Percentiles rank a stretch among this genome's conserved stretches.
These are phyloP conservation scores for Mucor sp. DNA, from an alignment of 371 early-diverging fungal genomes.

Conservation along the genomic window DNA sequence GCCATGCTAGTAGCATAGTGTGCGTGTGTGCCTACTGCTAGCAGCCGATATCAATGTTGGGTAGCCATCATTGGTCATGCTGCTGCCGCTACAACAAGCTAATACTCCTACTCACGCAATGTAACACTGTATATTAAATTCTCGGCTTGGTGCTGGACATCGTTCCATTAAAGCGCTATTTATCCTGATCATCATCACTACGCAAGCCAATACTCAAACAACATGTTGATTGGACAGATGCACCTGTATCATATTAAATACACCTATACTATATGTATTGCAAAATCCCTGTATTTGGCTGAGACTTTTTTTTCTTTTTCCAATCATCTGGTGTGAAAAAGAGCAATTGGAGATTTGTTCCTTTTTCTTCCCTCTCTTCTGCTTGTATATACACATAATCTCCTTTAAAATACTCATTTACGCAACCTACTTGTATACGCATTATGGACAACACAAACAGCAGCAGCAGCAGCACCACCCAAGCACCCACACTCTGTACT, in stretches of 20 bases:
- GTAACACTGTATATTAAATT: not conserved
- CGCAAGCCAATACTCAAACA: not conserved
- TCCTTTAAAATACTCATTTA: not conserved
- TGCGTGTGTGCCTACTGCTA: too few species aligned
- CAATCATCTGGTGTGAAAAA: slow-evolving; percentile 3
- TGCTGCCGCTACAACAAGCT: not conserved
- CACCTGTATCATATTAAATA: not conserved
- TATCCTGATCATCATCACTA: not conserved
- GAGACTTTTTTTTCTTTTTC: not conserved
- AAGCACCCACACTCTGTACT: slow-evolving; percentile 55
- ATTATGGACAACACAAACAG: slow-evolving; percentile 58
- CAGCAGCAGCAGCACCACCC: slow-evolving; percentile 19
- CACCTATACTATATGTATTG: not conserved
- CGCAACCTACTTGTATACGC: not conserved
- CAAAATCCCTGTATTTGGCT: slow-evolving; percentile 1
- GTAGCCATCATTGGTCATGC: not conserved
- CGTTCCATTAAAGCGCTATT: not conserved
- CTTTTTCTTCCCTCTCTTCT: slow-evolving; percentile 12
- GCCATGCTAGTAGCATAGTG: not conserved
- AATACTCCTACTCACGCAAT: not conserved
- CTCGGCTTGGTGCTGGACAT: not conserved
- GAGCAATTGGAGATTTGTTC: not conserved
- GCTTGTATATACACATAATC: not conserved
- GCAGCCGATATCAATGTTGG: not conserved
- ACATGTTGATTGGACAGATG: slow-evolving; percentile 1